Conservation (phyloP, 78 protist species). For the Tieghemostelium lacteum region DNA sequence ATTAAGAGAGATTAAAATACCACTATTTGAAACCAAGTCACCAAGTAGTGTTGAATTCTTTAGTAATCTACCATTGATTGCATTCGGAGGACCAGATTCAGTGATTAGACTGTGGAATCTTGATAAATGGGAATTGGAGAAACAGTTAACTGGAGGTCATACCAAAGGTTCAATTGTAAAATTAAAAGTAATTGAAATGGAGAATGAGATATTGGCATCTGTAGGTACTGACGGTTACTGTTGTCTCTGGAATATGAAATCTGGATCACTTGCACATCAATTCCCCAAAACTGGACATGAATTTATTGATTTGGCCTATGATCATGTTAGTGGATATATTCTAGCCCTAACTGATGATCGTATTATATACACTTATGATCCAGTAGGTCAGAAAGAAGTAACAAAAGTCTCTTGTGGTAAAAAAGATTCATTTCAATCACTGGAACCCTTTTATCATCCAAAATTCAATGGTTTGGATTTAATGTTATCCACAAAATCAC, state of each 20-base stretch:
- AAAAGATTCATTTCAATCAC: constrained; percentile 12
- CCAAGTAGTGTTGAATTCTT: constrained; percentile 66
- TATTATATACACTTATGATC: constrained; percentile 22
- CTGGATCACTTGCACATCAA: constrained; percentile 26
- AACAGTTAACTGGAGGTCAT: constrained; percentile 61
- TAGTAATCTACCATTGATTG: constrained; percentile 62
- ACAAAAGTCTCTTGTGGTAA: constrained; percentile 29
- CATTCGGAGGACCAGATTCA: constrained; percentile 66
- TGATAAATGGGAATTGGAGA: constrained; percentile 76
- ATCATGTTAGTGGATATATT: constrained; percentile 29
- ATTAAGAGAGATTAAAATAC: constrained; percentile 59
- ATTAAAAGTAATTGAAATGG: constrained; percentile 41
- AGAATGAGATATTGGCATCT: constrained; percentile 37
- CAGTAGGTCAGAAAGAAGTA: constrained; percentile 26
- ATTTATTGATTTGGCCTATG: constrained; percentile 43
- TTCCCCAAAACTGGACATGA: constrained; percentile 73
- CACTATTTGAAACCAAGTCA: constrained; percentile 60
- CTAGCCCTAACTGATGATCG: constrained; percentile 45
- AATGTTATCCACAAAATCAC: constrained; percentile 36
- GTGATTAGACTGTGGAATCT: constrained; percentile 55
- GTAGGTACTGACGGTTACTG: constrained; percentile 65
- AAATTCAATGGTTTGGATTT: constrained; percentile 39
- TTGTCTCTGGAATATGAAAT: constrained; percentile 62
- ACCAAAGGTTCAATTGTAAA: constrained; percentile 47
- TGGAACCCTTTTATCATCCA: constrained; percentile 43